Base-by-base conservation (phyloP, 2,329 filamentous ascomycete genomes). In the Coniochaeta hoffmannii region DNA sequence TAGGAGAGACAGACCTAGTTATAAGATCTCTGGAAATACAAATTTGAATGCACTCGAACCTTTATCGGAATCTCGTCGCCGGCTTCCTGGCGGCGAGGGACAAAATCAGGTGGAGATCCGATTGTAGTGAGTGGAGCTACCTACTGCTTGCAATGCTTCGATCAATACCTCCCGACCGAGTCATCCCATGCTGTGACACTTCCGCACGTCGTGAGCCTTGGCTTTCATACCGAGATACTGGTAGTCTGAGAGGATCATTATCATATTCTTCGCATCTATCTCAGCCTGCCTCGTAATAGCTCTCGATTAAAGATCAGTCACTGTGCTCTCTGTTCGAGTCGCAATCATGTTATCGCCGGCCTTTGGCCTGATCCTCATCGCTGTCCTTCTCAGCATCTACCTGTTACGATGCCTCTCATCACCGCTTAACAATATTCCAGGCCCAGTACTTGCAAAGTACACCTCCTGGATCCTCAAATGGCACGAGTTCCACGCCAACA, bases 401-500 rank as follows among this genome's bases (percentile, higher is more conserved):
- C 38, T 64, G 38, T 36, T 57, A 12, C 49, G 38, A 24, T 53
- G 55, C 14, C 56, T 64, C 32, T 38, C 36, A 3, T 76, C 73
- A 17, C 71, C 72, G 0, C 65, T 76, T 35, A 68, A 71, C 55
- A 63, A 55, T 19, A 56, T 83, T 8, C 81, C 81, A 0, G 81
- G 81, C 2, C 78, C 80, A 8, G 59, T 61, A 50, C 54, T 70
- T 35, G 75, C 80, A 19, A 71, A 74, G 30, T 74, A 81, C 62
- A 81, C 77, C 0, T 78, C 78, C 0, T 66, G 77, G 19, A 58
- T 74, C 1, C 66, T 84, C 52, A 82, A 79, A 62, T 81, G 74
- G 70, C 73, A 85, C 53, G 83, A 86, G 64, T 74, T 86, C 52
- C 70, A 69, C 32, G 78, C 76, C 31, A 70, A 71, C 22, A 72